Conservation (phyloP, 345 rosid species). For the Populus pruinosa region DNA sequence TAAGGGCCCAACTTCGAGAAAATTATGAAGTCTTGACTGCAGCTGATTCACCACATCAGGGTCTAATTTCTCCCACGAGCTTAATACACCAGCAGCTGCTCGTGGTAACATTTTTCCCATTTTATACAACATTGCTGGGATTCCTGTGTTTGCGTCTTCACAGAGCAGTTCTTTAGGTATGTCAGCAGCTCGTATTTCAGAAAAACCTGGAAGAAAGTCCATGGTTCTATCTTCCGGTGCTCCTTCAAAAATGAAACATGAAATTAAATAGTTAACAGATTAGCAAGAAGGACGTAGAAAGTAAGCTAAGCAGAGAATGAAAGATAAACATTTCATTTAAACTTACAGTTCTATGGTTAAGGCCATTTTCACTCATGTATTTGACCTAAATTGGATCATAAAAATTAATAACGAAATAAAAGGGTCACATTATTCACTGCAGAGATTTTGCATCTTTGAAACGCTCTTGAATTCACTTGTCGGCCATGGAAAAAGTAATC, state of each 20-base stretch:
- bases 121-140: constrained; percentile 31
- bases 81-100: constrained; percentile 38
- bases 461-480: too few species aligned
- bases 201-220: constrained; percentile 38
- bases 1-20: constrained; percentile 49
- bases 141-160: not conserved
- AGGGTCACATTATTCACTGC: too few species aligned
- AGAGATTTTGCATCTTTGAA: too few species aligned
- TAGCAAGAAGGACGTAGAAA: too few species aligned
- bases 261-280: too few species aligned
- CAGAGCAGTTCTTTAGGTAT: constrained; percentile 30
- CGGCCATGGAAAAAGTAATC: too few species aligned
- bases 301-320: too few species aligned
- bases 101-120: constrained; percentile 38
- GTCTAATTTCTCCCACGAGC: constrained; percentile 46
- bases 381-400: too few species aligned
- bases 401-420: too few species aligned
- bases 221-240: constrained; percentile 29
- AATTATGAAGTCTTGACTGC: constrained; percentile 27
- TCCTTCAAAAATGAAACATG: not conserved
- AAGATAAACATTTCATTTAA: too few species aligned
- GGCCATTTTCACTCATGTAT: too few species aligned
- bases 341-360: too few species aligned
- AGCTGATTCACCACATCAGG: constrained; percentile 14
- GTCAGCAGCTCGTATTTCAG: constrained; percentile 27